Percentiles rank a stretch among this genome's conserved stretches.
Conservation (phyloP, 202 grass and related monocot genomes). For the Hordeum pubiflorum region DNA sequence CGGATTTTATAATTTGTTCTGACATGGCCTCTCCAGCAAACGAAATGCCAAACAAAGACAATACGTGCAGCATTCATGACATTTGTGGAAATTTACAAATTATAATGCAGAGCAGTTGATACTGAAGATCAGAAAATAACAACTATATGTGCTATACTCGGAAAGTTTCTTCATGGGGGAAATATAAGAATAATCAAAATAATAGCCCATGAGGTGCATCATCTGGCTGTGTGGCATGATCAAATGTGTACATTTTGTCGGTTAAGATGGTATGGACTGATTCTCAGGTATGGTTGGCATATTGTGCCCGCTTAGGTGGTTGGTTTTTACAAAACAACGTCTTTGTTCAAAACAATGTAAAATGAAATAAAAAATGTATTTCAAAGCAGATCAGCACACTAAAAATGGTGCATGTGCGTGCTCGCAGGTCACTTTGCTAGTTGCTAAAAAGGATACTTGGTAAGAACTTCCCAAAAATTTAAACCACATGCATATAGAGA, state of each 20-base stretch:
- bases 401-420: neutral
- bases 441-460: conserved; percentile 5
- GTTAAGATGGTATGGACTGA: neutral
- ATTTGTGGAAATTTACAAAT: neutral
- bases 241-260: neutral
- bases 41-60: neutral
- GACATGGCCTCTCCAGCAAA: neutral
- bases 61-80: neutral
- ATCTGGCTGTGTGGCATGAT: neutral
- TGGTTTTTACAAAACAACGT: neutral
- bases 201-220: neutral
- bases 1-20: neutral
- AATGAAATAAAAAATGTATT: neutral
- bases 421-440: neutral
- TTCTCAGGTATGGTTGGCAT: neutral
- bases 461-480: neutral
- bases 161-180: neutral
- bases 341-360: neutral
- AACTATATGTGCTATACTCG: neutral
- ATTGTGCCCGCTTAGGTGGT: neutral
- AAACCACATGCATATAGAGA: conserved; percentile 13
- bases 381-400: neutral
- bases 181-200: neutral
- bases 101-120: neutral
- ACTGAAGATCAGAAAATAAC: neutral